Evolutionary conservation across 176 grass and related monocot genomes (phyloP).

Genomic region (Puya raimondii): DNA sequence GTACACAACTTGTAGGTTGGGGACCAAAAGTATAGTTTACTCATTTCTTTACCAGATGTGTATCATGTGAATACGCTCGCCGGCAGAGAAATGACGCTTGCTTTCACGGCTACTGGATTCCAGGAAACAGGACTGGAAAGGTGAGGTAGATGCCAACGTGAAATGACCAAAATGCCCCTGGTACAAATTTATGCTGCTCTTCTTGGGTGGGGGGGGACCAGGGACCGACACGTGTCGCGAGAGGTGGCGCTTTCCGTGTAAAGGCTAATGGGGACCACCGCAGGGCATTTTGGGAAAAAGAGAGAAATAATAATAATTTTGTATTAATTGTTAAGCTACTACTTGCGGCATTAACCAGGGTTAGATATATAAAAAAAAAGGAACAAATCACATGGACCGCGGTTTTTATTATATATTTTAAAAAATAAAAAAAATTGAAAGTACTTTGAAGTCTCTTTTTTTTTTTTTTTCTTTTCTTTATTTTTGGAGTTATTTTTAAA

Average conservation of each 20-base stretch:
- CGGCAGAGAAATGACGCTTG: conserved; percentile 11
- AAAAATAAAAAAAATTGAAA: too few species aligned
- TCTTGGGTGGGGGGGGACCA: background rate
- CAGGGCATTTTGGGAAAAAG: conserved; percentile 1
- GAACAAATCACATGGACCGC: too few species aligned
- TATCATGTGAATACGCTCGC: background rate
- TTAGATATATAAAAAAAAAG: background rate
- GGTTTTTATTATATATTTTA: too few species aligned
- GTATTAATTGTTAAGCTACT: background rate
- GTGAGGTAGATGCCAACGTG: conserved; percentile 15
- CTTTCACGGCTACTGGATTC: conserved; percentile 28
- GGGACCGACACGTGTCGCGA: conserved; percentile 18
- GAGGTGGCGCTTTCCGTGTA: conserved; percentile 12
- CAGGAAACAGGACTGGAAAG: conserved; percentile 20
- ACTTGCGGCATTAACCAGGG: background rate
- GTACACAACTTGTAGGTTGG: too few species aligned
- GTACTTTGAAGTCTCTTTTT: too few species aligned
- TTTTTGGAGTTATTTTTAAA: too few species aligned
- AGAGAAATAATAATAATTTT: background rate
- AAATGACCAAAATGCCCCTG: conserved; percentile 12
- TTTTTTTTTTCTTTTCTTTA: too few species aligned
- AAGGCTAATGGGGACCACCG: background rate
- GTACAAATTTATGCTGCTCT: background rate
- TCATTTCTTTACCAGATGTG: background rate
- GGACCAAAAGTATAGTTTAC: too few species aligned